Conservation (phyloP, 2,329 filamentous ascomycete genomes). For the Aspergillus uvarum region DNA sequence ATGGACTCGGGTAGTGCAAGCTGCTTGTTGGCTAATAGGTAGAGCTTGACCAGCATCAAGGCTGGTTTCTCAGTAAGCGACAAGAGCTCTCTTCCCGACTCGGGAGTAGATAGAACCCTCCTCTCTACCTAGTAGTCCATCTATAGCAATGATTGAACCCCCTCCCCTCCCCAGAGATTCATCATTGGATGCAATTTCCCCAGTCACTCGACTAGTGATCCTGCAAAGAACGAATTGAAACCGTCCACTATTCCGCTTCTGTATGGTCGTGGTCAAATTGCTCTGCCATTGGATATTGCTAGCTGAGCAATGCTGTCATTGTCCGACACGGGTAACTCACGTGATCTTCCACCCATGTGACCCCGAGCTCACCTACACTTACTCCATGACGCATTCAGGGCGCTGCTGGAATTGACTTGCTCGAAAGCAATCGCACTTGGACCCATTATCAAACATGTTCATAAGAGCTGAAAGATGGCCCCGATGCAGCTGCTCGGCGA, state of each 20-base stretch:
- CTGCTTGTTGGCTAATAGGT: too few relatives aligned
- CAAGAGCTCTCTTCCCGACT: not conserved
- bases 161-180: not conserved
- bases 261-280: not conserved
- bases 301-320: not conserved
- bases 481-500: slow-evolving; percentile 13
- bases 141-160: not conserved
- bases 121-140: not conserved
- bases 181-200: not conserved
- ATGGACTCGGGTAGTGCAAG: not conserved
- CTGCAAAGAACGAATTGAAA: not conserved
- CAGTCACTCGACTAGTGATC: not conserved
- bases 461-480: slow-evolving; percentile 11
- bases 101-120: not conserved
- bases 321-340: not conserved
- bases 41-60: not conserved
- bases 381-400: too few relatives aligned
- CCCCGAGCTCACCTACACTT: not conserved
- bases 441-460: not conserved
- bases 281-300: not conserved
- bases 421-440: not conserved
- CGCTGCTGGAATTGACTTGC: not conserved
- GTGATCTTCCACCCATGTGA: not conserved
- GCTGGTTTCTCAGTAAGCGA: not conserved
- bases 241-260: not conserved